Percentiles rank a stretch among this genome's conserved stretches.
Conservation (phyloP, 305 asterid species). For the Fraxinus platypoda region DNA sequence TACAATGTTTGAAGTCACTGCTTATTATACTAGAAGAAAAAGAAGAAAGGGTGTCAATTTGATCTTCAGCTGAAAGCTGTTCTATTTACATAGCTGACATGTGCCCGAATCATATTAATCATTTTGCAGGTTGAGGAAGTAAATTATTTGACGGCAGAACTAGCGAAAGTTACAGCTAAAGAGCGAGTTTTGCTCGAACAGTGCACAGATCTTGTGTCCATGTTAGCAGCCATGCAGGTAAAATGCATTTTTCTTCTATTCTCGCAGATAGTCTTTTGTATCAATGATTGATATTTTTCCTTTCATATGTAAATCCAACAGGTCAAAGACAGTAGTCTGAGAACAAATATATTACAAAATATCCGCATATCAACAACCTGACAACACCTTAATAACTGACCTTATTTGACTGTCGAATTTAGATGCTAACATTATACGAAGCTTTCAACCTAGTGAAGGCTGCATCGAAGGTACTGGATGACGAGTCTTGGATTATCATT, state of each 20-base stretch:
- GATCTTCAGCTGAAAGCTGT: neutral
- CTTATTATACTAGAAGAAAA: neutral
- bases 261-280: neutral
- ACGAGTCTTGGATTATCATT: slow-evolving; percentile 15
- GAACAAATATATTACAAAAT: slow-evolving; percentile 57
- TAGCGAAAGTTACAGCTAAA: slow-evolving; percentile 42
- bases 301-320: slow-evolving; percentile 21
- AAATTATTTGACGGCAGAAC: slow-evolving; percentile 39
- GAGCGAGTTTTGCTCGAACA: slow-evolving; percentile 51
- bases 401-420: slow-evolving; percentile 37
- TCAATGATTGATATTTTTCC: neutral
- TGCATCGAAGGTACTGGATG: slow-evolving; percentile 21
- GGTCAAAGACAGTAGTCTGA: slow-evolving; percentile 51
- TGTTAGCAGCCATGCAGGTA: slow-evolving; percentile 56
- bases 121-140: slow-evolving; percentile 42
- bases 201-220: slow-evolving; percentile 44
- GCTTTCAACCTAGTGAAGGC: slow-evolving; percentile 37
- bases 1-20: neutral
- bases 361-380: slow-evolving; percentile 57
- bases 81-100: neutral
- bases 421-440: slow-evolving; percentile 66
- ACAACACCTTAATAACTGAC: slow-evolving; percentile 57
- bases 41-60: neutral
- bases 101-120: neutral
- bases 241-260: neutral